Base-by-base conservation (phyloP, 768 basidiomycete genomes). In the Mycena crocata region DNA sequence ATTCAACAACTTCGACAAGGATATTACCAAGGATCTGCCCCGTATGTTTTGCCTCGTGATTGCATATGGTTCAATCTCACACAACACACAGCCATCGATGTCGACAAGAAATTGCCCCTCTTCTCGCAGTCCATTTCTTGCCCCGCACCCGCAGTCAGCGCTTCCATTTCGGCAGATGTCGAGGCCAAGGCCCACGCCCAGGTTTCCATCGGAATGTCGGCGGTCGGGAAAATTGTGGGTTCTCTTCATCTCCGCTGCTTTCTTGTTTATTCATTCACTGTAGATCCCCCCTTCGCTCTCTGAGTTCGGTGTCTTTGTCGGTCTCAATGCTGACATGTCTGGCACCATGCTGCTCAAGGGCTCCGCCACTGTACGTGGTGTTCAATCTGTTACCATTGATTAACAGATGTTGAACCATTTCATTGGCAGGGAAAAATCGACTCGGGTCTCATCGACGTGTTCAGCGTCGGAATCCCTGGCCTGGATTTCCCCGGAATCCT, bases 401-500 rank as follows among this genome's bases (percentile, higher is more conserved):
- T 45, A 2, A 8, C 5, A 15, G 12, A 13, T 35, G 2, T 9
- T 35, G 5, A 45, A 21, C 1, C 26, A n/a, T n/a, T 21, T n/a
- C 26, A n/a, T 26, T 23, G 26, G 2, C 12, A 62, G 62, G 80
- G 77, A 1, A 68, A 68, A 0, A 57, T 82, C 49, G 75, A 76
- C 66, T 72, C 75, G 10, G 79, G 78, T 24, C 45, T 68, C 24
- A 66, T 78, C 28, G 54, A 70, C 26, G 64, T 83, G 19, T 78
- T 79, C 64, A 50, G 72, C 37, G 64, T 72, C 28, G 80, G 80
- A 6, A 74, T 83, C 31, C 81, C 81, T 3, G 73, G 73, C 32
- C 64, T 66, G n/a, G 70, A 71, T 37, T 76, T 82, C 69, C 78
- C 81, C 14, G 77, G 82, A 9, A 77, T 85, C 64, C 71, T 85